These are phyloP conservation scores for Calocera viscosa DNA, from an alignment of 768 basidiomycete species.

Conservation along the genomic window DNA sequence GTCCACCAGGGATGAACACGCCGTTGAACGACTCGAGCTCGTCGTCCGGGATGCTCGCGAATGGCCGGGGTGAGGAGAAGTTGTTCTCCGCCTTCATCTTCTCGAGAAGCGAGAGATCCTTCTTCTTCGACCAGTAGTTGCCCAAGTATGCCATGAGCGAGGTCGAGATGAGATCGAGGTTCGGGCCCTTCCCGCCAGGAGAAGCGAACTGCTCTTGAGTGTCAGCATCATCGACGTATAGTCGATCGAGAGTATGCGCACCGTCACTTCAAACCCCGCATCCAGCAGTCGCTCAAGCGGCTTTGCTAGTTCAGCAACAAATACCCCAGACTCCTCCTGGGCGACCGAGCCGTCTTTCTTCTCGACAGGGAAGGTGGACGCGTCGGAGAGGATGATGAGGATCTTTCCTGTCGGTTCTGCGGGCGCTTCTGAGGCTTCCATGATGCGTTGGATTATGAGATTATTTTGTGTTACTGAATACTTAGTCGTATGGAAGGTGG, in stretches of 20 bases:
- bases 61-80: slow-evolving; percentile 20
- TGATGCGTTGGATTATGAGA: background rate
- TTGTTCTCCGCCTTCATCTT: slow-evolving; percentile 20
- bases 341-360: slow-evolving; percentile 8
- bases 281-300: slow-evolving; percentile 21
- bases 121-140: slow-evolving; percentile 19
- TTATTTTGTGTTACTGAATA: background rate
- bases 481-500: background rate
- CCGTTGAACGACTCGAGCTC: slow-evolving; percentile 21
- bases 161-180: slow-evolving; percentile 21
- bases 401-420: background rate
- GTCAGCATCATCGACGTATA: background rate
- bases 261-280: slow-evolving; percentile 19
- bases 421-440: background rate
- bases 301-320: slow-evolving; percentile 20
- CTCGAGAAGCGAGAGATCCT: slow-evolving; percentile 15
- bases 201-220: slow-evolving; percentile 18
- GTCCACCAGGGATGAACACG: slow-evolving; percentile 25
- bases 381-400: slow-evolving; percentile 3
- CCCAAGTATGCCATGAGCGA: slow-evolving; percentile 21
- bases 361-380: background rate
- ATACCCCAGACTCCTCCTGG: slow-evolving; percentile 6
- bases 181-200: slow-evolving; percentile 19
- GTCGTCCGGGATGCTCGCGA: slow-evolving; percentile 19
- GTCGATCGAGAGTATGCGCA: background rate